Base-by-base conservation (phyloP, 202 grass and related monocot genomes). In the Cymbopogon flexuosus region DNA sequence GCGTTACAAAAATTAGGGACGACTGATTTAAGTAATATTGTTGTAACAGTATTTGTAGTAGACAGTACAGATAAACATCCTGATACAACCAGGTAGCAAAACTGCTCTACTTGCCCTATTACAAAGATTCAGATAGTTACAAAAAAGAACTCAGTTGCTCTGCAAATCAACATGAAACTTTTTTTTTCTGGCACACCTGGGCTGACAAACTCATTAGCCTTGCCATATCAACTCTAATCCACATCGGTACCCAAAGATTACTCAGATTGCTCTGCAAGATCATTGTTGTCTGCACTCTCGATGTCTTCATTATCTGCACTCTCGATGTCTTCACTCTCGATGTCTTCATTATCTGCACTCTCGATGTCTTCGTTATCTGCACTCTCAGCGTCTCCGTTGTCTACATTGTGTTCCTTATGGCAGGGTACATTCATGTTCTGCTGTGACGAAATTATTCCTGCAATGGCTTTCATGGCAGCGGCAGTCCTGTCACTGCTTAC, bases 381-480 rank as follows among this genome's bases (percentile, higher is more conserved):
- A 64, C 6, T 16, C 12, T 16, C 68, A 19, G 0, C 68, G 68
- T 86, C 79, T 70, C 72, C 31, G 0, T 73, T 73, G 35, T 76
- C 75, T 56, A 10, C 65, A 51, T 66, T 11, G 22, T 73, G 79
- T 65, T 87, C 89, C 70, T 86, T 84, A n/a, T 87, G 92, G 81
- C 67, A 84, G 47, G 95, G 95, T 13, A 98, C 73, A 61, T 76
- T 85, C 90, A 88, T 84, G 24, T 73, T 76, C 75, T 94, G 95
- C 81, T 98, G 95, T 8, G 79, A 91, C 6, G 92, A 86, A 57
- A 98, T 94, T 71, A 98, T 98, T 52, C 84, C 86, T 3, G 86
- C 86, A 43, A 98, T 98, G 35, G 84, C 82, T 87, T 94, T 98
- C 90, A 91, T 94, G 18, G 87, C 95, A 6, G 92, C 86, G 8